phyloP scores from a whole-genome alignment of 2,329 filamentous ascomycete species.

The Acephala macrosclerotiorum region DNA sequence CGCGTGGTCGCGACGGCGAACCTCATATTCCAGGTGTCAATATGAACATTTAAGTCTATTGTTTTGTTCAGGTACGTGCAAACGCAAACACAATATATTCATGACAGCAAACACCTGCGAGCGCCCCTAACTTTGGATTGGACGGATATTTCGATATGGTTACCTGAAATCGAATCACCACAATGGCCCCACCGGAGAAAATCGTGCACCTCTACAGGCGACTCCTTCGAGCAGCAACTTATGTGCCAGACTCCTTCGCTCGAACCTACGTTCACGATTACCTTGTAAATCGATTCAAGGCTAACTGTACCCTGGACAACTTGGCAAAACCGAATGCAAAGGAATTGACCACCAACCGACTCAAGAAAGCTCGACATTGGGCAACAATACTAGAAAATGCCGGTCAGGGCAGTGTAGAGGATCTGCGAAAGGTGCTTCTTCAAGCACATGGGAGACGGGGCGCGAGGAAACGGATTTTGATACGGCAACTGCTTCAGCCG shows the following conservation, averaged over 20 bases:
- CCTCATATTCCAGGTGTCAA: constrained; percentile 1
- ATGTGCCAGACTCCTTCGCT: constrained; percentile 60
- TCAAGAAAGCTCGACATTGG: constrained; percentile 49
- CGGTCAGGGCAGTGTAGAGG: constrained; percentile 55
- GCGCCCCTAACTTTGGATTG: background rate
- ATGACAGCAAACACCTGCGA: background rate
- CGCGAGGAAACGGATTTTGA: constrained; percentile 56
- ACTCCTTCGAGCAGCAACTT: constrained; percentile 66
- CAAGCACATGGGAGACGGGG: constrained; percentile 62
- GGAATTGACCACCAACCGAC: constrained; percentile 34
- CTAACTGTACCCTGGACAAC: constrained; percentile 10
- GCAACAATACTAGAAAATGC: constrained; percentile 60
- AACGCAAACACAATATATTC: background rate
- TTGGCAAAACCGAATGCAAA: background rate
- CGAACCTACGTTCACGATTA: constrained; percentile 52
- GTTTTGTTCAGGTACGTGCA: background rate
- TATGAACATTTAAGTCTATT: background rate
- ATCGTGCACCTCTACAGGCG: constrained; percentile 57
- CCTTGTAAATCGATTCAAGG: constrained; percentile 54
- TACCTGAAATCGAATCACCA: background rate
- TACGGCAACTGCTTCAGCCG: constrained; percentile 48
- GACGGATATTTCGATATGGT: background rate
- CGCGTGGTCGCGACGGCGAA: constrained; percentile 1
- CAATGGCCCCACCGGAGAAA: background rate
- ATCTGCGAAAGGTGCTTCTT: constrained; percentile 56